Percentiles rank a stretch among this genome's conserved stretches.
Conservation (phyloP, 1,284 basidiomycete genomes). For the Boletus mariae region DNA sequence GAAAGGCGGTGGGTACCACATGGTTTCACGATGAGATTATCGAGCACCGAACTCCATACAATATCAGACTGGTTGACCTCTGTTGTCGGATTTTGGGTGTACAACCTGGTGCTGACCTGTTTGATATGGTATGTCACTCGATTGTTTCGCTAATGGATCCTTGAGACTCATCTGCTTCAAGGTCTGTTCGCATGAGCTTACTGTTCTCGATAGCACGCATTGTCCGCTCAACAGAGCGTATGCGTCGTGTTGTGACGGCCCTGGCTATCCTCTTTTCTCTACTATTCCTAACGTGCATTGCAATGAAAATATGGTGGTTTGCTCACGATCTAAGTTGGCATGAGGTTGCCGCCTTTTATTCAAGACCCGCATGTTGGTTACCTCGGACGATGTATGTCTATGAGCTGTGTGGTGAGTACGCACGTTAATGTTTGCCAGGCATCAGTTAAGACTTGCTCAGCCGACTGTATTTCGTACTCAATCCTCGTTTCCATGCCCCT, state of each 20-base stretch:
- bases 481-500: constrained; percentile 18
- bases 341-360: not conserved
- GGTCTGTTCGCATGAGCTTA: constrained; percentile 25
- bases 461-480: constrained; percentile 20
- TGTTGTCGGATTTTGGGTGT: constrained; percentile 17
- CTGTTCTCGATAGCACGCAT: constrained; percentile 25
- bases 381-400: constrained; percentile 7
- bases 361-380: not conserved
- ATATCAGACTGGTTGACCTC: constrained; percentile 5
- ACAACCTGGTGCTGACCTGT: not conserved
- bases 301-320: constrained; percentile 11
- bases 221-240: constrained; percentile 4
- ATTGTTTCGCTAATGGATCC: not conserved
- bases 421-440: not conserved
- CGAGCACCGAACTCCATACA: not conserved
- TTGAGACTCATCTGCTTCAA: constrained; percentile 6
- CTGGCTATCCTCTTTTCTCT: constrained; percentile 9
- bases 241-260: constrained; percentile 8
- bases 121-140: constrained; percentile 16
- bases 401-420: constrained; percentile 17
- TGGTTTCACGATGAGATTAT: not conserved
- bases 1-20: constrained; percentile 12
- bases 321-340: constrained; percentile 11
- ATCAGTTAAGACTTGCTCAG: constrained; percentile 9
- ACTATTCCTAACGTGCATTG: not conserved